phyloP scores from a whole-genome alignment of 805 yeast genomes.

The Grigorovia humatica region DNA sequence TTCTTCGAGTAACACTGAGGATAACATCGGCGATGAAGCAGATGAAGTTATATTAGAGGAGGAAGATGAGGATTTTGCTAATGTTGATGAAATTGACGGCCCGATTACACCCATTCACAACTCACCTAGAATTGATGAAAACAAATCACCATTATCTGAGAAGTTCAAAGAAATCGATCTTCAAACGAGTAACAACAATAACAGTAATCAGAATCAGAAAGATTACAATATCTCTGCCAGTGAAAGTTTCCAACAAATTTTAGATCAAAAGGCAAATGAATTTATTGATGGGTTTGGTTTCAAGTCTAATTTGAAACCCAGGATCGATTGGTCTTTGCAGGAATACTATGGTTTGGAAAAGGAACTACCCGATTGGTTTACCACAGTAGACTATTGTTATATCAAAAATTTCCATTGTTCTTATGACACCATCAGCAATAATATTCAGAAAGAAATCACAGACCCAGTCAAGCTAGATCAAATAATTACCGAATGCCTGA shows the following conservation, averaged over 20 bases:
- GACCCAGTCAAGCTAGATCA: background rate
- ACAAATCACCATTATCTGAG: background rate
- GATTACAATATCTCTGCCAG: slow-evolving; percentile 30
- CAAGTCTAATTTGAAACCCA: slow-evolving; percentile 31
- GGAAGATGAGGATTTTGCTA: slow-evolving; percentile 24
- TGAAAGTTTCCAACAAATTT: slow-evolving; percentile 25
- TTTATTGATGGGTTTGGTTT: slow-evolving; percentile 8
- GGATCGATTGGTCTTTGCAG: slow-evolving; percentile 33
- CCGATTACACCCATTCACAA: slow-evolving; percentile 12
- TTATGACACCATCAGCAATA: slow-evolving; percentile 10
- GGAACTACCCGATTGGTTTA: slow-evolving; percentile 43
- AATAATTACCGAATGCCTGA: slow-evolving; percentile 2
- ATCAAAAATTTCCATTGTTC: slow-evolving; percentile 9
- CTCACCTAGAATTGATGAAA: slow-evolving; percentile 6
- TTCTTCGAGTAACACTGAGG: background rate
- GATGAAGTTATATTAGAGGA: slow-evolving; percentile 17
- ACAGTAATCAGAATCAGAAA: slow-evolving; percentile 2
- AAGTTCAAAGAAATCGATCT: background rate
- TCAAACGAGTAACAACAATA: background rate
- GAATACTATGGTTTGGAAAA: slow-evolving; percentile 29
- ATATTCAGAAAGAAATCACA: slow-evolving; percentile 4
- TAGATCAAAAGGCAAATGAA: slow-evolving; percentile 31
- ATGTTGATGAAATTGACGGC: slow-evolving; percentile 31
- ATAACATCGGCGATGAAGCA: slow-evolving; percentile 4
- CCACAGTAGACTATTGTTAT: slow-evolving; percentile 21